Conservation (phyloP, 2,329 filamentous ascomycete genomes). For the Pestalotiopsis sp. region DNA sequence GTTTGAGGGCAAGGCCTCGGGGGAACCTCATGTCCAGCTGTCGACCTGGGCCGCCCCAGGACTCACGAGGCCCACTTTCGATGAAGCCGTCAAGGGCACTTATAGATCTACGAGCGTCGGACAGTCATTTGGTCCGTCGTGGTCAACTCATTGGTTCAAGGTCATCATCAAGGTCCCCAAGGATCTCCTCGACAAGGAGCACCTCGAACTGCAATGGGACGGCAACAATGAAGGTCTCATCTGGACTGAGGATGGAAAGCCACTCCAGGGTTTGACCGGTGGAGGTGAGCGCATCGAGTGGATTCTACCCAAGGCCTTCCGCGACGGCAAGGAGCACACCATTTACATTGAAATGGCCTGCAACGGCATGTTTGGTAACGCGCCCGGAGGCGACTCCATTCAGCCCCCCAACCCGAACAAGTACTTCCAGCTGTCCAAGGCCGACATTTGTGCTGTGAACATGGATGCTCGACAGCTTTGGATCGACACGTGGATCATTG, state of each 20-base stretch:
- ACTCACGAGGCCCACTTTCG: constrained; percentile 79
- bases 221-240: constrained; percentile 92
- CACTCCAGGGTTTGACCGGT: constrained; percentile 89
- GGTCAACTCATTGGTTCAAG: constrained; percentile 98
- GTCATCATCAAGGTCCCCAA: constrained; percentile 77
- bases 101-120: constrained; percentile 78
- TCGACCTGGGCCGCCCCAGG: constrained; percentile 83
- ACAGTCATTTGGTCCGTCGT: constrained; percentile 85
- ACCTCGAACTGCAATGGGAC: constrained; percentile 97
- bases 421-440: constrained; percentile 74
- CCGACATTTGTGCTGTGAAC: constrained; percentile 89
- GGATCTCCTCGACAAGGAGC: constrained; percentile 72
- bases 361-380: constrained; percentile 98
- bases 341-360: constrained; percentile 99
- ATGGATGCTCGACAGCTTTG: constrained; percentile 79
- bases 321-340: constrained; percentile 82
- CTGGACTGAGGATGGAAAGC: constrained; percentile 88
- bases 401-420: constrained; percentile 87
- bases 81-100: constrained; percentile 75
- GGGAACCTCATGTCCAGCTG: constrained; percentile 78
- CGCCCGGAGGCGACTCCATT: constrained; percentile 80
- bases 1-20: constrained; percentile 67
- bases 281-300: constrained; percentile 88
- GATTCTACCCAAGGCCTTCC: constrained; percentile 80
- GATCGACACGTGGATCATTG: constrained; percentile 96